phyloP scores from a whole-genome alignment of 2,329 filamentous ascomycete species.

The Sporothrix curviconia region DNA sequence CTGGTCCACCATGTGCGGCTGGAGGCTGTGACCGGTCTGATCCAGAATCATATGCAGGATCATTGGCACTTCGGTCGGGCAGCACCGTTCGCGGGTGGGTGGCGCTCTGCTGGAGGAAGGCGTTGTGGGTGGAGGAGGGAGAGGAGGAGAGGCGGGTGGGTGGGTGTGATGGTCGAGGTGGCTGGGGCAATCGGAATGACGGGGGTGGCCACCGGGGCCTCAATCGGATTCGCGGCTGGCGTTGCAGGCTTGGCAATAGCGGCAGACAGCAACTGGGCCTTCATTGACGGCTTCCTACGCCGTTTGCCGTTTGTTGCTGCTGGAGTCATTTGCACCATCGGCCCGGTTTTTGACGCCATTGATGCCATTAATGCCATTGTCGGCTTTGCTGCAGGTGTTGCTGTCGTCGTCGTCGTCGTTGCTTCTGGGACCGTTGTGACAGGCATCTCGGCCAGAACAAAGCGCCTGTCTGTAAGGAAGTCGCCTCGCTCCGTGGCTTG shows the following conservation, averaged over 20 bases:
- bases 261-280: not conserved
- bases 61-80: constrained; percentile 16
- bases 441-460: not conserved
- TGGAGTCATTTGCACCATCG: not conserved
- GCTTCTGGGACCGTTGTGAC: not conserved
- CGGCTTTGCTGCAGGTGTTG: not conserved
- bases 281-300: constrained; percentile 7
- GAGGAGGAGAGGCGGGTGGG: no score
- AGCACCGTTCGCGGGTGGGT: no score
- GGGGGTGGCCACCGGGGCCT: not conserved
- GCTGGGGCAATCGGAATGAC: not conserved
- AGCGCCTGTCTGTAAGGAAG: not conserved
- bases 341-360: not conserved
- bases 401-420: not conserved
- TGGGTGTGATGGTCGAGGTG: no score
- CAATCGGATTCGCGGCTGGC: not conserved
- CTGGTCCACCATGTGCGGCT: constrained; percentile 16
- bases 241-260: not conserved
- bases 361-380: not conserved
- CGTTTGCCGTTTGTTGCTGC: not conserved
- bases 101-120: no score
- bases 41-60: constrained; percentile 18
- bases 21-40: constrained; percentile 8
- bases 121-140: not conserved
- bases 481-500: not conserved